Percentiles rank a stretch among this genome's conserved stretches.
Evolutionary conservation across 2,329 filamentous ascomycete genomes (phyloP).

Genomic region (Fusarium anguioides): DNA sequence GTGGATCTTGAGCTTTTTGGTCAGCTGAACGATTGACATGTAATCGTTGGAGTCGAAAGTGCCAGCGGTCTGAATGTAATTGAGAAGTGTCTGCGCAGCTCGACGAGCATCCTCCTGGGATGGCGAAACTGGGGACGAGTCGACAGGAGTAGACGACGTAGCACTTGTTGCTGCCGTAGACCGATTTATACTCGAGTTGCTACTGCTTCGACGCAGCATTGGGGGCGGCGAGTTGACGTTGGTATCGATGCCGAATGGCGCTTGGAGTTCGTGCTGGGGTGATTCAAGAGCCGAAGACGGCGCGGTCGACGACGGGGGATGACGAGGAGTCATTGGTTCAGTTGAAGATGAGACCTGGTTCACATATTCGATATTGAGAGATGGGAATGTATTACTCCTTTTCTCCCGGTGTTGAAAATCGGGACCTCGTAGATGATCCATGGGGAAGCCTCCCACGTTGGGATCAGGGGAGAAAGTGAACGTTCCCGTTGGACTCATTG

Average conservation of each 20-base stretch:
- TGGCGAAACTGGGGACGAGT: slow-evolving; percentile 72
- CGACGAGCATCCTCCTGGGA: slow-evolving; percentile 87
- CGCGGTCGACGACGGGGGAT: slow-evolving; percentile 58
- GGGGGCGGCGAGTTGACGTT: slow-evolving; percentile 54
- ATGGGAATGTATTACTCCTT: slow-evolving; percentile 87
- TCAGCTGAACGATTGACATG: slow-evolving; percentile 80
- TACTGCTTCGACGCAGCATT: slow-evolving; percentile 50
- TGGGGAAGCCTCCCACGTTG: slow-evolving; percentile 71
- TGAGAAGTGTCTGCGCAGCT: slow-evolving; percentile 84
- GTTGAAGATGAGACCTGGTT: slow-evolving; percentile 53
- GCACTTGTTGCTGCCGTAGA: slow-evolving; percentile 33
- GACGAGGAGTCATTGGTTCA: slow-evolving; percentile 63
- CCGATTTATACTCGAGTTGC: slow-evolving; percentile 51
- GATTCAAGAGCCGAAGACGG: slow-evolving; percentile 66
- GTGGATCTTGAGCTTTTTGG: slow-evolving; percentile 84
- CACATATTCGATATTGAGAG: slow-evolving; percentile 71
- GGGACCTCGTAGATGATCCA: slow-evolving; percentile 54
- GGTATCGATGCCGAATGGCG: slow-evolving; percentile 58
- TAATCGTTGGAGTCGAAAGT: slow-evolving; percentile 83
- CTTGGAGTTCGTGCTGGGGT: slow-evolving; percentile 59
- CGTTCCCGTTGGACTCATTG: slow-evolving; percentile 79
- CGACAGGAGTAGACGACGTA: slow-evolving; percentile 50
- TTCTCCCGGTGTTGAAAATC: slow-evolving; percentile 75
- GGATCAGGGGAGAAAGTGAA: slow-evolving; percentile 82
- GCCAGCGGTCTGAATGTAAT: slow-evolving; percentile 80